Evolutionary conservation across 495 filamentous ascomycete species (phyloP), one percentile per base, ranked within the genome.

Genomic region (Xylaria cubensis): DNA sequence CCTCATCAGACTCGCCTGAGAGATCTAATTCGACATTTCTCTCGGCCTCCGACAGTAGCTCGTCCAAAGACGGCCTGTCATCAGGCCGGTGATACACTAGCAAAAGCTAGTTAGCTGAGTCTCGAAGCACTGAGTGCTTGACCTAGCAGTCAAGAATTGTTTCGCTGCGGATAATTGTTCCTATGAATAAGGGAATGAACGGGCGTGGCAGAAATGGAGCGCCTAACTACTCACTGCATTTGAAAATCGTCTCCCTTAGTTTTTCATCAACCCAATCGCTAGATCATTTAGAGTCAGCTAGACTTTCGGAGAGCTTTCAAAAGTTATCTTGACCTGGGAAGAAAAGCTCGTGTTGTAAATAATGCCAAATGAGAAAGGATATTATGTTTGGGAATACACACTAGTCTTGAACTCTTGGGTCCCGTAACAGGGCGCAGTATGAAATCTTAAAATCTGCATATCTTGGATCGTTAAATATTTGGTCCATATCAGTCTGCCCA

Each of bases 11-110:
- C 41, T 75, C 75, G 1, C 34, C 44, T 12, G 29, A 32, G 19
- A 55, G 59, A 4, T 19, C 59, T 0, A 8, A 3, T 5, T 24
- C 41, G 6, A 46, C 6, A 5, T 61, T 73, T 0, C 17, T 10
- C 26, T 46, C 26, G 3, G 75, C 75, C 41, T 75, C 46, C n/a
- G 26, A 7, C 21, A 75, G 34, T 7, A 75, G 70, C 0, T 36
- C 19, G 0, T 13, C n/a, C n/a, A 76, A 63, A 4, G 19, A 44
- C 56, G 76, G 76, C 7, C 76, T 72, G 21, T 78, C 70, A 1
- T 39, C 53, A 12, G 76, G 76, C 9, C 61, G 41, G 53, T 78
- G 74, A 46, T 76, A 76, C 74, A 78, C 70, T 72, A 13, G 53
- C 32, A 48, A 36, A 29, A 42, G 19, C 32, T 5, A 10, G 32